Percentiles rank a stretch among this genome's conserved stretches.
phyloP scores from a whole-genome alignment of 305 asterid genomes.

The Euphrasia arctica region DNA sequence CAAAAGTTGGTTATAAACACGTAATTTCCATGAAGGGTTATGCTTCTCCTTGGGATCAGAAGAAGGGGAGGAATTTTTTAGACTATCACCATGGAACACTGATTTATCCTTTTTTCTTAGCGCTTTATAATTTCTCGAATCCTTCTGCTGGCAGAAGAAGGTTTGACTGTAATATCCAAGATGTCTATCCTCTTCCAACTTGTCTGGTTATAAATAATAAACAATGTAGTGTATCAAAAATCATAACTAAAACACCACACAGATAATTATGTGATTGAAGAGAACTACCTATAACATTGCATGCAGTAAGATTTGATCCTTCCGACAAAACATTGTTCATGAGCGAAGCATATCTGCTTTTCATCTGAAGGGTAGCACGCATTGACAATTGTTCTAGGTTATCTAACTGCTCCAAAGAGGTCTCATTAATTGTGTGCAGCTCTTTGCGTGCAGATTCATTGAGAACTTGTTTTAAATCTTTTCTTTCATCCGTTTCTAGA shows the following conservation, averaged over 20 bases:
- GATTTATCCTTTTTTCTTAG: conserved; percentile 37
- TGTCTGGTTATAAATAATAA: conserved; percentile 36
- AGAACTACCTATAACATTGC: conserved; percentile 43
- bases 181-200: conserved; percentile 37
- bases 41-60: conserved; percentile 48
- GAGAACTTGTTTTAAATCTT: conserved; percentile 35
- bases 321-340: conserved; percentile 33
- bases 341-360: conserved; percentile 28
- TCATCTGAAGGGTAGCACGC: conserved; percentile 39
- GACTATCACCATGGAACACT: conserved; percentile 29
- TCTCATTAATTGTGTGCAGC: conserved; percentile 59
- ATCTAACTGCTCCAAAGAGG: conserved; percentile 54
- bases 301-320: conserved; percentile 39
- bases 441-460: conserved; percentile 50
- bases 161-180: conserved; percentile 39
- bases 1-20: conserved; percentile 70
- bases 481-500: conserved; percentile 31
- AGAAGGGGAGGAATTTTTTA: conserved; percentile 33
- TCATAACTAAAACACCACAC: conserved; percentile 14
- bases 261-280: conserved; percentile 22
- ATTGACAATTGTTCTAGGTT: conserved; percentile 42
- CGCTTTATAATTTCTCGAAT: conserved; percentile 40
- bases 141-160: conserved; percentile 42
- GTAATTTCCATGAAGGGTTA: conserved; percentile 56
- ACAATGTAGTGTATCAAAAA: conserved; percentile 27